A percentile compares a stretch with the other conserved stretches of the same genome.
Conservation (phyloP, 2,329 filamentous ascomycete species). For the Malbranchea zuffiana region DNA sequence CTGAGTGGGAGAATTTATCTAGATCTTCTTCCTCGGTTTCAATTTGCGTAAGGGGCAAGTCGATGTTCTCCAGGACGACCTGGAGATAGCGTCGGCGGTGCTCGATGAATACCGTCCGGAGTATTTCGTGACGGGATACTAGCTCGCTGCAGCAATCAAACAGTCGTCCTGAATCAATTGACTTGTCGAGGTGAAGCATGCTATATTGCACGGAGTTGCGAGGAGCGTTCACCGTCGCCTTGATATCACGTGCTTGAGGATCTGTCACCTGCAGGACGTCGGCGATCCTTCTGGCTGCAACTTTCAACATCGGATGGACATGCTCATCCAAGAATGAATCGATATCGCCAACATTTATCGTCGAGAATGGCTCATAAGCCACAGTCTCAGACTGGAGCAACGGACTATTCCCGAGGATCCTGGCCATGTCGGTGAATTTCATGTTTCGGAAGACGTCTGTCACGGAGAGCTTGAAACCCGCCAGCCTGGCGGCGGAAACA, state of each 20-base stretch:
- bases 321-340: slow-evolving; percentile 32
- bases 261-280: slow-evolving; percentile 46
- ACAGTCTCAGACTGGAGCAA: slow-evolving; percentile 10
- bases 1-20: slow-evolving; percentile 36
- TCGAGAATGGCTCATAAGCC: slow-evolving; percentile 37
- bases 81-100: slow-evolving; percentile 35
- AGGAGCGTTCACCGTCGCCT: slow-evolving; percentile 45
- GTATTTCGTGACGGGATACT: slow-evolving; percentile 46
- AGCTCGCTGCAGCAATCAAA: slow-evolving; percentile 34
- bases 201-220: slow-evolving; percentile 53
- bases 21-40: slow-evolving; percentile 39
- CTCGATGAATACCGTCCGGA: slow-evolving; percentile 48
- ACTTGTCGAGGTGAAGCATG: slow-evolving; percentile 45
- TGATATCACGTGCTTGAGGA: slow-evolving; percentile 47
- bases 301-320: slow-evolving; percentile 38
- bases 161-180: slow-evolving; percentile 39
- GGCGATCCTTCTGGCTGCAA: slow-evolving; percentile 36
- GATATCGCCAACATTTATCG: slow-evolving; percentile 32
- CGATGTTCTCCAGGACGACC: slow-evolving; percentile 43
- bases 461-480: slow-evolving; percentile 42
- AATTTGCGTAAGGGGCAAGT: slow-evolving; percentile 32
- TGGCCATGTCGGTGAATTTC: slow-evolving; percentile 38
- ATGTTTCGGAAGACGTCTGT: slow-evolving; percentile 41
- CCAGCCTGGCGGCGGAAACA: slow-evolving; percentile 43
- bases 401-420: slow-evolving; percentile 29